These are phyloP conservation scores for Calonectria ilicicola DNA, from an alignment of 2,329 filamentous ascomycete species.

Conservation along the genomic window DNA sequence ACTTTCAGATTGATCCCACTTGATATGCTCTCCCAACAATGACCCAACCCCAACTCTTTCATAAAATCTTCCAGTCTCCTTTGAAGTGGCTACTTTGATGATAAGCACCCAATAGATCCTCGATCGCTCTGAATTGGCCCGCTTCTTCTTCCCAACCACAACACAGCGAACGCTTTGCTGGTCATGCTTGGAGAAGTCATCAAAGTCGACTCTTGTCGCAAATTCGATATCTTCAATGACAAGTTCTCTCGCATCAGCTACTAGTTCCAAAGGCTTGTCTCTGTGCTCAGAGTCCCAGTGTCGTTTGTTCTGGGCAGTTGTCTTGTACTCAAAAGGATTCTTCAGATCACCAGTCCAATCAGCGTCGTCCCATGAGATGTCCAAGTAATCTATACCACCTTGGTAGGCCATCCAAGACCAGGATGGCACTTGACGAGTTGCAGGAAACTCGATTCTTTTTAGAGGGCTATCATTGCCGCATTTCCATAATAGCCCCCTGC, in stretches of 20 bases:
- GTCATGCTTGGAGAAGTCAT: no score
- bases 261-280: background rate
- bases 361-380: background rate
- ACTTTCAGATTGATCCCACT: background rate
- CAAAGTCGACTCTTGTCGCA: no score
- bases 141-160: no score
- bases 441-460: background rate
- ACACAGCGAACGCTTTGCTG: no score
- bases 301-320: background rate
- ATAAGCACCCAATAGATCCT: background rate
- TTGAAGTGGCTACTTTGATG: background rate
- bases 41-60: background rate
- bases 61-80: background rate
- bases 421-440: background rate
- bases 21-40: background rate
- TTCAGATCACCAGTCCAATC: background rate
- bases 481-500: background rate
- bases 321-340: background rate
- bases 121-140: no score
- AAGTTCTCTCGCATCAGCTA: background rate
- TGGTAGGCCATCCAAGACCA: background rate
- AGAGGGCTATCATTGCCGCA: background rate
- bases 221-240: no score
- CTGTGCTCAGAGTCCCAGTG: background rate
- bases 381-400: background rate